Conservation (phyloP, 2,329 filamentous ascomycete genomes). For the Talaromyces marneffei region DNA sequence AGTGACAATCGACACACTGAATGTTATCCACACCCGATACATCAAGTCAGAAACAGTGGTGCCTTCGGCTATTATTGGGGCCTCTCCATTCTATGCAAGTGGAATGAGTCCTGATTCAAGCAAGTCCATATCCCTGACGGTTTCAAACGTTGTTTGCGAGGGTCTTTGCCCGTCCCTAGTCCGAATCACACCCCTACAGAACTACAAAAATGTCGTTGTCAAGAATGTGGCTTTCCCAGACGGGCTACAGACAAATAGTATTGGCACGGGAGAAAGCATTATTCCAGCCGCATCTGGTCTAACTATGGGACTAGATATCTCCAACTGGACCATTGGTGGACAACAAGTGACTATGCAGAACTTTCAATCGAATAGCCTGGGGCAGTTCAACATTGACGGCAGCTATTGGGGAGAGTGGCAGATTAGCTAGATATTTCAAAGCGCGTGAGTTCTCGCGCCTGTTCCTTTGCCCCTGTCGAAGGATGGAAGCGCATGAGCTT, state of each 20-base stretch:
- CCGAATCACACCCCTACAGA: not conserved
- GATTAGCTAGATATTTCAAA: not conserved
- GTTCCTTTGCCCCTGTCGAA: not conserved
- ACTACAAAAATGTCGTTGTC: not conserved
- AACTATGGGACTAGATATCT: not conserved
- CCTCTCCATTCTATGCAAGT: not conserved
- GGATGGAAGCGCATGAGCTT: not conserved
- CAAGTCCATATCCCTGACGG: not conserved
- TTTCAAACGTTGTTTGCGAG: constrained; percentile 5
- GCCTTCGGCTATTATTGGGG: not conserved
- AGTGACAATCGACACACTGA: constrained; percentile 18
- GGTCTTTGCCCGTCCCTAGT: constrained; percentile 6
- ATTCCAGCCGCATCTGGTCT: not conserved
- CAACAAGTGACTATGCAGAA: not conserved
- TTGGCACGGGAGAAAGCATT: not conserved
- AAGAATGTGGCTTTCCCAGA: not conserved
- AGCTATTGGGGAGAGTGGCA: not conserved
- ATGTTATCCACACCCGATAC: constrained; percentile 8
- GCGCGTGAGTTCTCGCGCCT: not conserved
- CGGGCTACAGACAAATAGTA: not conserved
- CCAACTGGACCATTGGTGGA: not conserved
- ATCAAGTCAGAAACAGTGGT: not conserved
- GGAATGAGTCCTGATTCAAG: not conserved
- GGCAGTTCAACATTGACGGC: not conserved
- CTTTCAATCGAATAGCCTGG: not conserved